Evolutionary conservation across 2,329 filamentous ascomycete species (phyloP), one percentile per base, ranked within the genome.

Genomic region (Xylariaceae sp.): DNA sequence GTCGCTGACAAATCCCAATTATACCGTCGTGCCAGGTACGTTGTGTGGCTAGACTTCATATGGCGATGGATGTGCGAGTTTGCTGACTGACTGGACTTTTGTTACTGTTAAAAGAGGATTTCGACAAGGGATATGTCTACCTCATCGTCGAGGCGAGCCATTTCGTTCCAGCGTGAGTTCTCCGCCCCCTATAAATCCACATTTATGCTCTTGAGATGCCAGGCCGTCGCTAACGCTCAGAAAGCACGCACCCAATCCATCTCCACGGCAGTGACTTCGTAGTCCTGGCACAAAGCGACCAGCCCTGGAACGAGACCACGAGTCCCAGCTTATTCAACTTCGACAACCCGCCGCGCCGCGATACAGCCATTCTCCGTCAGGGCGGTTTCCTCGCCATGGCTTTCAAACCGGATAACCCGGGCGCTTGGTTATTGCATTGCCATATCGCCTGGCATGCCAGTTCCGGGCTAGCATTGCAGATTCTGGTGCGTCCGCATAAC

Each of bases 211-310:
- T n/a, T n/a, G n/a, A 40, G 12, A 9, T 40, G 39, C 4, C 58
- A 40, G 12, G 12, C 39, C 39, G 62, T 31, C 56, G 58, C 29
- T 44, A 6, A 19, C 39, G 8, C 35, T 3, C 35, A 64, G 57
- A 30, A 63, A 43, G 42, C 26, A 44, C 72, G 6, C 75, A 77
- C 58, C 74, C 74, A 0, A 74, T 77, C 63, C 76, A 80, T 65
- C 67, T 80, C 7, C 77, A 80, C 64, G 77, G 77, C 6, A 76
- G 78, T 58, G 72, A 78, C 50, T 79, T 80, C 65, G 73, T 70
- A 55, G 65, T 79, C 9, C 60, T 79, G 4, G 67, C 68, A 11
- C 57, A 71, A 66, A 62, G 63, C 42, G 41, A 19, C 6, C 42
- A 40, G 2, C 35, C 54, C 3, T 58, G 55, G 39, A 26, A 56